Conservation (phyloP, 129 eudicot genomes). For the Tanacetum coccineum region DNA sequence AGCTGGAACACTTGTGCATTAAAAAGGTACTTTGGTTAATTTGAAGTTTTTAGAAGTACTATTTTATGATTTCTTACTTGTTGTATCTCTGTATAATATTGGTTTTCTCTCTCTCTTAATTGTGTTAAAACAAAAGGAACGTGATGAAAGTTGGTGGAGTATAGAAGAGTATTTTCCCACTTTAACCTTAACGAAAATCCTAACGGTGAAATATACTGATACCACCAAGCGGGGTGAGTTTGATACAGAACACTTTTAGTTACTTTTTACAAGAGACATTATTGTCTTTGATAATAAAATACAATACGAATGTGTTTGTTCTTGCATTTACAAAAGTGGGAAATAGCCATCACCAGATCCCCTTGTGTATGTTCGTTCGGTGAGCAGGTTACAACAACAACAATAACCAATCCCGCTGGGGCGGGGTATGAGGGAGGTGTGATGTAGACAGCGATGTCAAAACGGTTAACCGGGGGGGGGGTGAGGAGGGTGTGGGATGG, state of each 20-base stretch:
- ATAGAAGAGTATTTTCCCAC: neutral
- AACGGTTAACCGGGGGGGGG: no score
- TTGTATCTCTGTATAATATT: neutral
- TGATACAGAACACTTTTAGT: neutral
- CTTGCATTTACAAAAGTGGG: no score
- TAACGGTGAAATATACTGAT: neutral
- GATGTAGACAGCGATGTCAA: no score
- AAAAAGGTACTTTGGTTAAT: no score
- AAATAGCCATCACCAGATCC: no score
- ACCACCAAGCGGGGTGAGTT: neutral
- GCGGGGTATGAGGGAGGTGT: no score
- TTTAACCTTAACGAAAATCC: conserved; percentile 3
- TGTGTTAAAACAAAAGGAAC: neutral
- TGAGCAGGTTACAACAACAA: no score
- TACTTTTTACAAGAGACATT: neutral
- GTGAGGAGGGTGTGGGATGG: no score
- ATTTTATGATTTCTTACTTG: neutral
- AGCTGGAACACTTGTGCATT: no score
- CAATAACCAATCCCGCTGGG: no score
- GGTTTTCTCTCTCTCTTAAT: neutral
- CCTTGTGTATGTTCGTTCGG: no score
- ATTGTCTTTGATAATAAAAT: neutral
- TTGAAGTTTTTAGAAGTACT: neutral
- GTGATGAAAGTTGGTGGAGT: neutral
- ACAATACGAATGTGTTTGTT: no score